Conservation (phyloP, 192 early-diverging fungal species). For the Coemansia sp. region DNA sequence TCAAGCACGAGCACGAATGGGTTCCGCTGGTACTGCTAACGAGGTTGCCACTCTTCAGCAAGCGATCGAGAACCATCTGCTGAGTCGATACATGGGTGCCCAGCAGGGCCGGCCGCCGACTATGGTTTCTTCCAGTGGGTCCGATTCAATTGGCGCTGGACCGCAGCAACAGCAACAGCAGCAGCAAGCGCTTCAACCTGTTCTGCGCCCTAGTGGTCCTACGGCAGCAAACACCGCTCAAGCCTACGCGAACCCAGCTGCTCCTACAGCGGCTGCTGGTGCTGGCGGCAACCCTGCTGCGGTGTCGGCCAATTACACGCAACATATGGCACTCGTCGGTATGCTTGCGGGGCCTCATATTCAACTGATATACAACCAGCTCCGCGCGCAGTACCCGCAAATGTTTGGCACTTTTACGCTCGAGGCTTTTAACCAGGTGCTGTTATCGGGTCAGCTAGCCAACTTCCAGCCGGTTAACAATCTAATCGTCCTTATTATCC, state of each 20-base stretch:
- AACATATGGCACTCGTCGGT: constrained; percentile 35
- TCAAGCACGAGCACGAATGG: constrained; percentile 14
- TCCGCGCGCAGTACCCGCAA: constrained; percentile 25
- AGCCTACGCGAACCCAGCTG: constrained; percentile 3
- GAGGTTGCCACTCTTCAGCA: constrained; percentile 15
- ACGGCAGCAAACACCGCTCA: constrained; percentile 10
- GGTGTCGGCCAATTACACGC: constrained; percentile 6
- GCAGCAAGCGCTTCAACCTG: background rate
- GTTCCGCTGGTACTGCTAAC: background rate
- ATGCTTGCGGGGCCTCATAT: constrained; percentile 25
- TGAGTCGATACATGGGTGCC: background rate
- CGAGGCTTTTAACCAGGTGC: constrained; percentile 31
- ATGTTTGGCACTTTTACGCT: constrained; percentile 27
- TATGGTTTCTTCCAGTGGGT: background rate
- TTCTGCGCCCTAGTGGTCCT: background rate
- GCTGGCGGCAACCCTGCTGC: background rate
- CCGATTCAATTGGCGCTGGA: background rate
- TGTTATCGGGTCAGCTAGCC: constrained; percentile 25
- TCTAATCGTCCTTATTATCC: constrained; percentile 12
- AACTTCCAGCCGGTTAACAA: constrained; percentile 27
- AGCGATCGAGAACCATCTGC: background rate
- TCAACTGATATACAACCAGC: constrained; percentile 26
- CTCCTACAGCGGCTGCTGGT: background rate
- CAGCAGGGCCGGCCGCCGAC: background rate
- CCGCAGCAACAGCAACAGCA: background rate